phyloP scores from a whole-genome alignment of 202 grass and related monocot species.

The Zizania palustris region DNA sequence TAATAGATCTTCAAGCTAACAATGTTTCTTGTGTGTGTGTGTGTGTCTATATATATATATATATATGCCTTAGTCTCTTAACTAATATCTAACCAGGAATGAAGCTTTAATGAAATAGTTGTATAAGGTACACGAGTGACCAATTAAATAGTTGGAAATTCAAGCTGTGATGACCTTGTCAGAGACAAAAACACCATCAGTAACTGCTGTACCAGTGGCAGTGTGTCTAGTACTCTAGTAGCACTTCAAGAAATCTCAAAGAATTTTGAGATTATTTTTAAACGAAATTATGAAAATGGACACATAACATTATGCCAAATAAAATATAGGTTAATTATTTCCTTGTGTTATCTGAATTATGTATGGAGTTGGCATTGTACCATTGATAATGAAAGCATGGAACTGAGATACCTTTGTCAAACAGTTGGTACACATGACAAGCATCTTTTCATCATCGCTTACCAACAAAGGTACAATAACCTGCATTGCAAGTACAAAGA shows the following conservation, averaged over 20 bases:
- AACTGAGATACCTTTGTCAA: constrained; percentile 79
- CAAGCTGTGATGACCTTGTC: background rate
- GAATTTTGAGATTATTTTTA: background rate
- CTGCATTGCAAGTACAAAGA: constrained; percentile 46
- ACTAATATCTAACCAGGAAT: background rate
- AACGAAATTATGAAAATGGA: background rate
- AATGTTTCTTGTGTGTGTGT: constrained; percentile 1
- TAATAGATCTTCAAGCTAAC: background rate
- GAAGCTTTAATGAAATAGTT: constrained; percentile 21
- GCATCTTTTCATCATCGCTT: constrained; percentile 79
- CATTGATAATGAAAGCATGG: constrained; percentile 16
- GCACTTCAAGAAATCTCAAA: background rate
- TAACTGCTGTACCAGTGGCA: background rate
- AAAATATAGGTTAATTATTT: background rate
- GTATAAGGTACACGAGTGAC: background rate
- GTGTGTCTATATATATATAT: background rate
- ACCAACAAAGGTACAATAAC: constrained; percentile 78
- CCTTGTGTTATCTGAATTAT: background rate
- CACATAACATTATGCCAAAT: background rate
- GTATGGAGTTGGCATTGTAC: background rate
- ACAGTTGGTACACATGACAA: constrained; percentile 83
- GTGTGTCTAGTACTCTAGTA: background rate
- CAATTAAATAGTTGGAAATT: background rate
- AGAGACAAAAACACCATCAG: background rate
- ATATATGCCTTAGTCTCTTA: background rate